Evolutionary conservation across 495 filamentous ascomycete species (phyloP), one percentile per base, ranked within the genome.

Genomic region (Beverwykella pulmonaria): DNA sequence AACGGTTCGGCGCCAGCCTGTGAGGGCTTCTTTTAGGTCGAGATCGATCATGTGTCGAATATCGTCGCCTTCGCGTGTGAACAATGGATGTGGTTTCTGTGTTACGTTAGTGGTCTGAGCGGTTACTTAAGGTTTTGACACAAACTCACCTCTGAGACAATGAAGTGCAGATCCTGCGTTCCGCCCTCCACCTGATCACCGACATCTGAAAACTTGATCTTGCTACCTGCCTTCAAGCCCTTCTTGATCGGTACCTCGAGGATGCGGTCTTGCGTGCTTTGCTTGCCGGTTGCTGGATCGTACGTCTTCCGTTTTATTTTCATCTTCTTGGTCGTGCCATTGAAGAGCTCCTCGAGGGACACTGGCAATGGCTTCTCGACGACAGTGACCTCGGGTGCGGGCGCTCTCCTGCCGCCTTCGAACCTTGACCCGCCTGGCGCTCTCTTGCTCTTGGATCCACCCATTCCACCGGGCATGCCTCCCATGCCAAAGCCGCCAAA

Each of bases 171-270:
- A 79, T 98, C 95, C 77, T 98, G 95, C 60, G 91, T 89, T n/a
- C 93, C 93, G 29, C 95, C 94, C 74, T 98, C 94, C 67, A 96
- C 92, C 74, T 97, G 92, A 76, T 98, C 95, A 1, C 95, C 94
- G 30, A 98, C 91, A 29, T 92, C 91, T 77, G 90, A 89, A 74
- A 95, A 98, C 79, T 97, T 96, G 70, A 98, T 95, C 83, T 97
- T 98, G 65, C 91, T 94, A 23, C 94, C 94, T 62, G 92, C 90
- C 77, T 97, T 95, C 76, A 97, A 83, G 49, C 94, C 94, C 30
- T 91, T 90, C 79, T 97, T 97, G 77, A 98, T 95, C 57, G 89
- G 88, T 62, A 97, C 93, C 74, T 96, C 92, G 20, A 98, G 76
- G 9, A 96, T 90, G 63, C 92, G 89, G 63, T 98, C 95, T 61